phyloP scores from a whole-genome alignment of 495 filamentous ascomycete species.

The Penicillium taxi region DNA sequence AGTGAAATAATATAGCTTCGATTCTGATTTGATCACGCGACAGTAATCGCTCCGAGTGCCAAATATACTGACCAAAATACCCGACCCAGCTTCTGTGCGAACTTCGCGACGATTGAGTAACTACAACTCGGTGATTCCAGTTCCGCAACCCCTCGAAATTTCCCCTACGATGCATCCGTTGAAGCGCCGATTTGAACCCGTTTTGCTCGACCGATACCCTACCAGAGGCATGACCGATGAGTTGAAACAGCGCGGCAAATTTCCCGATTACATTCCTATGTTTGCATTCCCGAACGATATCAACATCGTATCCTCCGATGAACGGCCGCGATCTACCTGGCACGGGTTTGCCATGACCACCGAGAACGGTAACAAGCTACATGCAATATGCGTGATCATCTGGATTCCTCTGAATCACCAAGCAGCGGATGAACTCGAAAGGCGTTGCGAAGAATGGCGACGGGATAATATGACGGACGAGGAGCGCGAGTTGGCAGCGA shows the following conservation, averaged over 20 bases:
- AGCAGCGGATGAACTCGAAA: constrained; percentile 82
- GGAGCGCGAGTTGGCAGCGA: constrained; percentile 87
- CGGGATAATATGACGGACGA: constrained; percentile 93
- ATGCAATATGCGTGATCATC: constrained; percentile 84
- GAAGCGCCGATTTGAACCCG: constrained; percentile 88
- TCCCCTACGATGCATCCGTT: constrained; percentile 93
- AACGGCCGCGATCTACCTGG: constrained; percentile 89
- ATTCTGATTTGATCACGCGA: no score
- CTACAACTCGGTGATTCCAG: constrained; percentile 96
- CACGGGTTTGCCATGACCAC: constrained; percentile 98
- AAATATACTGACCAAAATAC: constrained; percentile 1
- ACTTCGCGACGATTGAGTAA: constrained; percentile 87
- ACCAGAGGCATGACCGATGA: constrained; percentile 77
- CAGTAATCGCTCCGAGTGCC: background rate
- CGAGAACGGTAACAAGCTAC: constrained; percentile 80
- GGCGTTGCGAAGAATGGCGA: constrained; percentile 87
- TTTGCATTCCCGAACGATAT: constrained; percentile 98
- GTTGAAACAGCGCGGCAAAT: constrained; percentile 68
- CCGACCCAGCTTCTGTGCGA: constrained; percentile 66
- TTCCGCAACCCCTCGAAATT: constrained; percentile 78
- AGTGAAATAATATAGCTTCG: no score
- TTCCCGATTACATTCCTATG: constrained; percentile 98
- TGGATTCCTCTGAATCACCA: constrained; percentile 82
- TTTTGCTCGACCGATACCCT: constrained; percentile 88
- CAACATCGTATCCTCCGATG: constrained; percentile 89